Conservation (phyloP, 2,329 filamentous ascomycete species). For the Paraphaeosphaeria sporulosa region DNA sequence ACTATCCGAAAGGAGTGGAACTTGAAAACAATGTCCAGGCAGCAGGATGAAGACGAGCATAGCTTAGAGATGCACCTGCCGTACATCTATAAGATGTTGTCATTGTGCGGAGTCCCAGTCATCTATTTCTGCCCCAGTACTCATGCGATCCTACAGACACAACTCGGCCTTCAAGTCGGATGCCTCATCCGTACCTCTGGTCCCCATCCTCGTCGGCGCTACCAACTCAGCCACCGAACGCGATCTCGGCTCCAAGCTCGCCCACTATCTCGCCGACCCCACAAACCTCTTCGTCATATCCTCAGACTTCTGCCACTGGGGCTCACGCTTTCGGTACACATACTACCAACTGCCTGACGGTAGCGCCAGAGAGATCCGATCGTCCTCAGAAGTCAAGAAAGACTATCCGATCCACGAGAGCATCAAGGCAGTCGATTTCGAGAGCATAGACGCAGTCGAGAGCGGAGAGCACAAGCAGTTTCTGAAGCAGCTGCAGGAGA, state of each 20-base stretch:
- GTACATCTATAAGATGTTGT: conserved; percentile 83
- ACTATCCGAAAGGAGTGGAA: conserved; percentile 46
- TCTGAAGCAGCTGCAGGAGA: conserved; percentile 71
- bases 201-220: conserved; percentile 86
- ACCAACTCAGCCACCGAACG: conserved; percentile 73
- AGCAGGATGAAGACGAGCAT: conserved; percentile 82
- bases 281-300: conserved; percentile 85
- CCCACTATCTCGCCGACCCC: conserved; percentile 78
- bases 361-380: conserved; percentile 46
- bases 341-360: conserved; percentile 69
- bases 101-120: conserved; percentile 48
- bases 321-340: conserved; percentile 80
- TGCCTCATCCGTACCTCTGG: conserved; percentile 73
- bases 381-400: conserved; percentile 53
- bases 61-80: conserved; percentile 97
- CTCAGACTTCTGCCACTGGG: conserved; percentile 99
- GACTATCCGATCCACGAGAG: conserved; percentile 77
- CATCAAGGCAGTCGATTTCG: conserved; percentile 79
- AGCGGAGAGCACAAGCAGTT: conserved; percentile 76
- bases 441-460: conserved; percentile 85
- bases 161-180: conserved; percentile 34
- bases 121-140: too few relatives aligned
- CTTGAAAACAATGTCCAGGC: conserved; percentile 63
- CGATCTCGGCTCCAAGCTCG: conserved; percentile 72
- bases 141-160: conserved; percentile 19